These are phyloP conservation scores for Monotropa hypopitys DNA, from an alignment of 179 eudicot species.

Conservation along the genomic window DNA sequence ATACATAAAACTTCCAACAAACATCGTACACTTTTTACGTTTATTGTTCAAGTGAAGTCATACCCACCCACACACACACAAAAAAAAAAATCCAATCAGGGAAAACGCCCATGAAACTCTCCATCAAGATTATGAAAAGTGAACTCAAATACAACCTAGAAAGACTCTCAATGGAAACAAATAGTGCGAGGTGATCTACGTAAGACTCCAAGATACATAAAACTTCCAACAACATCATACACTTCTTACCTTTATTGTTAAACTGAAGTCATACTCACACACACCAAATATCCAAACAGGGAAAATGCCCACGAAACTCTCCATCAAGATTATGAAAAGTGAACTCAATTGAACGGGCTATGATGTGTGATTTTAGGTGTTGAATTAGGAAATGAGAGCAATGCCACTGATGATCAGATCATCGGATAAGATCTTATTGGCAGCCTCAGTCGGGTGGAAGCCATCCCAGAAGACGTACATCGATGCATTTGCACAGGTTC, in stretches of 20 bases:
- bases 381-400: conserved; percentile 47
- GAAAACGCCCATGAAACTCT: background rate
- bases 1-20: background rate
- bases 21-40: background rate
- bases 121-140: background rate
- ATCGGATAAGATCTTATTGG: conserved; percentile 53
- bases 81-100: background rate
- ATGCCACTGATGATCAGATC: conserved; percentile 49
- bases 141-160: background rate
- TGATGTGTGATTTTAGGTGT: background rate
- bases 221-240: background rate
- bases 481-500: conserved; percentile 70
- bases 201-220: background rate
- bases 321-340: background rate
- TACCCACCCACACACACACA: background rate
- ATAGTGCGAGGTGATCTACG: background rate
- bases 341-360: background rate
- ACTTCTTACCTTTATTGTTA: background rate
- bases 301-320: background rate
- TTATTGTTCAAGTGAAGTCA: background rate
- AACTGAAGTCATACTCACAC: background rate
- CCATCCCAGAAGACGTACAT: conserved; percentile 92
- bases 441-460: conserved; percentile 73
- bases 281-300: background rate
- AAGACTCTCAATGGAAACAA: background rate